Conservation (phyloP, 2,329 filamentous ascomycete genomes). For the Sarocladium strictum region DNA sequence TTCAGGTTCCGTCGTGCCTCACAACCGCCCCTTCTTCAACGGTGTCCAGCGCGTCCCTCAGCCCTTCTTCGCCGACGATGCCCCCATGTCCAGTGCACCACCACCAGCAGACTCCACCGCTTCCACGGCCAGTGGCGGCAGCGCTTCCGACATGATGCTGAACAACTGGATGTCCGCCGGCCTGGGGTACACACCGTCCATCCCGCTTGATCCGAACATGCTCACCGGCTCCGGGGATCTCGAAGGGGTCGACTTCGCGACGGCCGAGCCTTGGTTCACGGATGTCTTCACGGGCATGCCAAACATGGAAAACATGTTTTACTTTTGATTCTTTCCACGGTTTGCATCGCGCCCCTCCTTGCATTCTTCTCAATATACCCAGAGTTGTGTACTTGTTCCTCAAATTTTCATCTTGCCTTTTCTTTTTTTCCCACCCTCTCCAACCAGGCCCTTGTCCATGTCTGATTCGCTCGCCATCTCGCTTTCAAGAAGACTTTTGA, state of each 20-base stretch:
- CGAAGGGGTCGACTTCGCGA: not conserved
- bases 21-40: not conserved
- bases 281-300: conserved; percentile 3
- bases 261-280: conserved; percentile 4
- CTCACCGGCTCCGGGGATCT: not conserved
- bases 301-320: conserved; percentile 5
- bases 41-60: not conserved
- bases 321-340: no score
- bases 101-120: not conserved
- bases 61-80: conserved; percentile 4
- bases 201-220: not conserved
- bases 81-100: not conserved
- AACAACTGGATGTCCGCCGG: not conserved
- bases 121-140: not conserved
- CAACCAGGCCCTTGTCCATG: no score
- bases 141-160: not conserved
- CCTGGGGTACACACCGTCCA: not conserved
- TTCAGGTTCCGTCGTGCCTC: not conserved
- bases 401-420: no score
- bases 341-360: no score
- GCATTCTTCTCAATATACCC: not conserved
- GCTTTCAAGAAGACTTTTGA: no score
- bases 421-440: no score
- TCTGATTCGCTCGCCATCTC: no score
- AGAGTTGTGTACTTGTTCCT: not conserved